Percentiles rank a stretch among this genome's conserved stretches.
Conservation (phyloP, 768 basidiomycete genomes). For the Mrakia frigida region DNA sequence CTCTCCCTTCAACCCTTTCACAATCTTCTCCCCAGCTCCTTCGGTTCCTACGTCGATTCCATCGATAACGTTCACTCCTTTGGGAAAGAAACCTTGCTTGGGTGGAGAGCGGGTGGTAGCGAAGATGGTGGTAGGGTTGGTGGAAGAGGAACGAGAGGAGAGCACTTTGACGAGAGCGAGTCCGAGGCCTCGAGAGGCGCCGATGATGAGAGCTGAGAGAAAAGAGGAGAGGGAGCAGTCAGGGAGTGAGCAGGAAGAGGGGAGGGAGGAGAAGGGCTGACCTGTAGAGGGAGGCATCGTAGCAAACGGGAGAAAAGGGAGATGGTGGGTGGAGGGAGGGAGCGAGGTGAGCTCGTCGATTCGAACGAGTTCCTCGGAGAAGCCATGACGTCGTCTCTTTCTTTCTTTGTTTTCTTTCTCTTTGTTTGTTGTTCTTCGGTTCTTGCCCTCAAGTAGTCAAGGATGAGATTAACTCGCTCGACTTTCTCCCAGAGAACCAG, state of each 20-base stretch:
- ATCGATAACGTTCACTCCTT: conserved; percentile 45
- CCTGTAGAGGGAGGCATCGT: no score
- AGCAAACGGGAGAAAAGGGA: not conserved
- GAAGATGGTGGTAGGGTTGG: conserved; percentile 42
- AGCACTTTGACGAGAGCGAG: conserved; percentile 45
- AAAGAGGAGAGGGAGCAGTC: not conserved
- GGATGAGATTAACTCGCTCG: no score
- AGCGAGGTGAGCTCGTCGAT: not conserved
- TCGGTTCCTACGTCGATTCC: conserved; percentile 45
- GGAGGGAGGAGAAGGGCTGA: not conserved
- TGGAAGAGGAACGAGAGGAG: conserved; percentile 33
- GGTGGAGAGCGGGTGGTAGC: conserved; percentile 46
- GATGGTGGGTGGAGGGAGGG: not conserved
- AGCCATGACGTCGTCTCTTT: no score
- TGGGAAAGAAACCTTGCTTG: conserved; percentile 39
- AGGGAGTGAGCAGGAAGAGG: not conserved
- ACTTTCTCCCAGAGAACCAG: no score
- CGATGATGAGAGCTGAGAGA: conserved; percentile 45
- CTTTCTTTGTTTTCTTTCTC: not conserved
- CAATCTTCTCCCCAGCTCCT: conserved; percentile 46
- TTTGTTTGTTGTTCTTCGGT: no score
- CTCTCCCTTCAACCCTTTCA: conserved; percentile 42
- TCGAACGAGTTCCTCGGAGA: no score
- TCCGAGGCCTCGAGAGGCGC: conserved; percentile 51
- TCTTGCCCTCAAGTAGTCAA: no score